Conservation (phyloP, 2,329 filamentous ascomycete genomes). For the Neurospora sp. region DNA sequence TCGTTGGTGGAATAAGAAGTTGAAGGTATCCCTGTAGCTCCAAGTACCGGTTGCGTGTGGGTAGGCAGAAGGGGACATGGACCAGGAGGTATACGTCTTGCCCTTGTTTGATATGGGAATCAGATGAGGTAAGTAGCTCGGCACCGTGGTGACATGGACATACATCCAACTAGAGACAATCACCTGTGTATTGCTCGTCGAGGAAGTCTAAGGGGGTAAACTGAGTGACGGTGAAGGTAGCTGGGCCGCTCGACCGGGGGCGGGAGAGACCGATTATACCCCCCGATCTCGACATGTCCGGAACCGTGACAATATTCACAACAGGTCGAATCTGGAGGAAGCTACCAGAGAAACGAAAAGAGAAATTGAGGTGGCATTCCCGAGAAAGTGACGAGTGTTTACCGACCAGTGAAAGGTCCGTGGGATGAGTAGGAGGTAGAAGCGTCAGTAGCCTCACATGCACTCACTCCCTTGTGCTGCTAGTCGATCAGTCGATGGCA, state of each 20-base stretch:
- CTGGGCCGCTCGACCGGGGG: conserved; percentile 4
- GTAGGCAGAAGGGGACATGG: not conserved
- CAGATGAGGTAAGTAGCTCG: not conserved
- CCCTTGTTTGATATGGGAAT: not conserved
- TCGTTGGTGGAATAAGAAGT: conserved; percentile 11
- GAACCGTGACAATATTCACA: not conserved
- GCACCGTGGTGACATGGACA: not conserved
- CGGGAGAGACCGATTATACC: conserved; percentile 12
- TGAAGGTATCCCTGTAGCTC: conserved; percentile 10
- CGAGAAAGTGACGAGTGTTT: not conserved
- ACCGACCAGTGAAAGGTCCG: not conserved
- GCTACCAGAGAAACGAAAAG: not conserved
- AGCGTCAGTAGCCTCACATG: conserved; percentile 1
- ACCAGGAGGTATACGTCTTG: not conserved
- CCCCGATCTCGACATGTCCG: not conserved
- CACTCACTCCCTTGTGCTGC: conserved; percentile 13
- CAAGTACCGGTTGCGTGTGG: conserved; percentile 3
- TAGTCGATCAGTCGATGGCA: conserved; percentile 15
- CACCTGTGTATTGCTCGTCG: not conserved
- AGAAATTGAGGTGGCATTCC: not conserved
- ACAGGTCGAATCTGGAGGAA: not conserved
- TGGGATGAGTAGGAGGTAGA: not conserved
- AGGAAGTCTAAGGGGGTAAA: conserved; percentile 1
- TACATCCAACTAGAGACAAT: not conserved
- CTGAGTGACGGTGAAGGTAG: not conserved